Base-by-base conservation (phyloP, 2,329 filamentous ascomycete genomes). In the Aureobasidium sp. region DNA sequence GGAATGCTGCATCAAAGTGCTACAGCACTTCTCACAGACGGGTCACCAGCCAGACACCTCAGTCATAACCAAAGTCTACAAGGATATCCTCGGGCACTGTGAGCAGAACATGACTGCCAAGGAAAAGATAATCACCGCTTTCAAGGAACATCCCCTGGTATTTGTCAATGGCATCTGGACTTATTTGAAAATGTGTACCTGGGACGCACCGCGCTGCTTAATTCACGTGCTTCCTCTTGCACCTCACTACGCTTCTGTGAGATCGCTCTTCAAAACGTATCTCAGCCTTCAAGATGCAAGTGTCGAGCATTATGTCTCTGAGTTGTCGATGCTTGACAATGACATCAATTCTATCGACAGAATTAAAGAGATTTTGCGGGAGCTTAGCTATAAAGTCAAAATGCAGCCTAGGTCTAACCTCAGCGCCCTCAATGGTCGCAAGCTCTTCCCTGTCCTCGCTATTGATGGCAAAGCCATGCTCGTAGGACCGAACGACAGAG, bases 321-420 rank as follows among this genome's bases (percentile, higher is more conserved):
- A 54, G 17, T 4, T 54, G 10, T 8, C 24, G 12, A 22, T 10
- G 4, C 51, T n/a, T 7, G 30, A 54, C 17, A 47, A 47, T 5
- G 5, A 27, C 2, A 21, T 24, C 3, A 5, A 29, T 3, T 22
- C n/a, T n/a, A 22, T 39, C 2, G 19, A 2, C 10, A 6, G 5
- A n/a, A 39, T 47, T 30, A 54, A 54, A 29, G 51, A 47, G 30
- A 3, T 54, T 16, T 16, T 54, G 7, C 39, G 37, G n/a, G 51
- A 35, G 30, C 40, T 54, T 2, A 47, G 51, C 25, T 14, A 8
- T 8, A 30, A 22, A 21, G 7, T 54, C 10, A 54, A 32, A 1
- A 11, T 6, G 3, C 40, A 5, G 1, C 27, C 11, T 1, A 11
- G 8, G 3, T 30, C 11, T 5, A 12, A 54, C 6, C 11, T 44